Conservation (phyloP, 768 basidiomycete species). For the Suillus cothurnatus region DNA sequence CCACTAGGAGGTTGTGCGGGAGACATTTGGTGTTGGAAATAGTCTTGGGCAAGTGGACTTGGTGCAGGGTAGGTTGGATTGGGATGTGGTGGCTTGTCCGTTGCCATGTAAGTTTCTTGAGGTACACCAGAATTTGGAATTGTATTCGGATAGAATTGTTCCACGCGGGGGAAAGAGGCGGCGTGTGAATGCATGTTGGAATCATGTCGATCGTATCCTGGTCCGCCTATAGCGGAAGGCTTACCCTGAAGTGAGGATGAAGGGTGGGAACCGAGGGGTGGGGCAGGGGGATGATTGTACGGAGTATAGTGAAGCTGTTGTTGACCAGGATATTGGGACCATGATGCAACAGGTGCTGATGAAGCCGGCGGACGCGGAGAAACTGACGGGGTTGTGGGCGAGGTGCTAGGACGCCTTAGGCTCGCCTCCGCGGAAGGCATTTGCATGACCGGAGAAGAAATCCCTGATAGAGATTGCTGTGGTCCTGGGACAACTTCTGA, state of each 20-base stretch:
- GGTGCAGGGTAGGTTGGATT: neutral
- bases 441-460: constrained; percentile 44
- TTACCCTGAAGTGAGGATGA: neutral
- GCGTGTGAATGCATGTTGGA: neutral
- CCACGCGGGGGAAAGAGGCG: neutral
- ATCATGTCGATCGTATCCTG: neutral
- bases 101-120: neutral
- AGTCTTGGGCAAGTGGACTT: neutral
- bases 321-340: constrained; percentile 1
- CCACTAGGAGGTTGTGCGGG: constrained; percentile 1
- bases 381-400: constrained; percentile 16
- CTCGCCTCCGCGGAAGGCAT: constrained; percentile 19
- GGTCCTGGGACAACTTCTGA: constrained; percentile 6
- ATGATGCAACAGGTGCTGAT: constrained; percentile 4
- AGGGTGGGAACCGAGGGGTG: neutral
- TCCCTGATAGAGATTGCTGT: constrained; percentile 13
- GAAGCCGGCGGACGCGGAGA: constrained; percentile 22
- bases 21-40: neutral
- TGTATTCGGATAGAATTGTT: constrained; percentile 7
- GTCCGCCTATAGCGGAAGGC: constrained; percentile 3
- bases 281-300: neutral
- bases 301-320: constrained; percentile 7
- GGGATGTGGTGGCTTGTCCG: neutral
- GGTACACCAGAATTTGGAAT: neutral
- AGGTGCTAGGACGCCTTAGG: constrained; percentile 14